Evolutionary conservation across 306 rosid species (phyloP).

Genomic region (Crataegus laevigata): DNA sequence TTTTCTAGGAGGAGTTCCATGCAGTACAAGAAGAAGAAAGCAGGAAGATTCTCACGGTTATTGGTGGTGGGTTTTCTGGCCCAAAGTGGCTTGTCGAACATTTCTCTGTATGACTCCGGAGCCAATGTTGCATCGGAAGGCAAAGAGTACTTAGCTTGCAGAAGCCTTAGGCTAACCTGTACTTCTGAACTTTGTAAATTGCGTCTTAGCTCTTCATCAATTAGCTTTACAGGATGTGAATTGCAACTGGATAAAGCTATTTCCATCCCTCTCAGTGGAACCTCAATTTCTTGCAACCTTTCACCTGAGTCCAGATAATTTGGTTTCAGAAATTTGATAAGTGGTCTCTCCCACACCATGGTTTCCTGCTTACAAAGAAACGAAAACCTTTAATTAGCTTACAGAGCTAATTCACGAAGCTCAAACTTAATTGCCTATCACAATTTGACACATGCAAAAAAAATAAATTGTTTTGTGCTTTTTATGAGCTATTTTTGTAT

Average conservation of each 20-base stretch:
- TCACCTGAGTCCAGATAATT: conserved; percentile 22
- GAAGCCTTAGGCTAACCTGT: conserved; percentile 31
- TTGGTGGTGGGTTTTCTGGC: conserved; percentile 17
- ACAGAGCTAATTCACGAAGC: neutral
- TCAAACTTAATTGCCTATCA: neutral
- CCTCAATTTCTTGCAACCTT: conserved; percentile 38
- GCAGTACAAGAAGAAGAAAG: conserved; percentile 58
- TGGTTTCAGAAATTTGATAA: conserved; percentile 14
- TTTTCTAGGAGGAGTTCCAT: conserved; percentile 41
- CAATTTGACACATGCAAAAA: no score
- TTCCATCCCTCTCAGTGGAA: conserved; percentile 57
- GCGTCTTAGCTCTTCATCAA: conserved; percentile 41
- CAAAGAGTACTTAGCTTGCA: conserved; percentile 29
- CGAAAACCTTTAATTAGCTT: neutral
- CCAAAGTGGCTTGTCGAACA: conserved; percentile 13
- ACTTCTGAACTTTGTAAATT: conserved; percentile 24
- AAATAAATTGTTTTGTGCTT: no score
- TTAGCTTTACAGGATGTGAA: conserved; percentile 28
- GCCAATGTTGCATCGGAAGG: conserved; percentile 32
- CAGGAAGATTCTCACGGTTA: conserved; percentile 33
- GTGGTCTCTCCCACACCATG: conserved; percentile 63
- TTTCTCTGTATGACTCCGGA: conserved; percentile 21
- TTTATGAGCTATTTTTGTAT: no score
- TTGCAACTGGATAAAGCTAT: conserved; percentile 46
- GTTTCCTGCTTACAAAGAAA: conserved; percentile 43